Percentiles rank a stretch among this genome's conserved stretches.
These are phyloP conservation scores for Beauveria australis DNA, from an alignment of 2,329 filamentous ascomycete genomes.

Conservation along the genomic window DNA sequence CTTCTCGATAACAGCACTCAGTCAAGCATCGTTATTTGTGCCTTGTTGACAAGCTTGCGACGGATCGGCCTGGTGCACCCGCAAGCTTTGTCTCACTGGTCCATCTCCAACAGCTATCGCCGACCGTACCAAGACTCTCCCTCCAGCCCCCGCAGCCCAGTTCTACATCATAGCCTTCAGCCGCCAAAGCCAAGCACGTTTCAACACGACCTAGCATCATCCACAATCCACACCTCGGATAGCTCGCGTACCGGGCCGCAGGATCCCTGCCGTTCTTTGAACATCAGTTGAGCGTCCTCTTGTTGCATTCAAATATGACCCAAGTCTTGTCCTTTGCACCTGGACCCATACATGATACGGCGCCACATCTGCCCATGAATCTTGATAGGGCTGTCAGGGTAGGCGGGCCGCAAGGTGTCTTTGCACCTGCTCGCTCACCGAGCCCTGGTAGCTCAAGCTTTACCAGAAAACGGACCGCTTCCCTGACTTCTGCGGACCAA, in stretches of 20 bases:
- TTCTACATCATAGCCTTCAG: background rate
- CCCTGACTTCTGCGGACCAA: slow-evolving; percentile 37
- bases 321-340: slow-evolving; percentile 19
- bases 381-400: slow-evolving; percentile 15
- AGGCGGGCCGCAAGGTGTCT: slow-evolving; percentile 9
- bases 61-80: background rate
- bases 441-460: slow-evolving; percentile 10
- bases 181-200: background rate
- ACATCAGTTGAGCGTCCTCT: slow-evolving; percentile 1
- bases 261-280: background rate
- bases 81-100: slow-evolving; percentile 2
- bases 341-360: slow-evolving; percentile 18
- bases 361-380: slow-evolving; percentile 16
- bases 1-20: background rate
- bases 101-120: background rate
- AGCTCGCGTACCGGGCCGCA: background rate
- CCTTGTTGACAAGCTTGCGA: background rate
- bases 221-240: background rate
- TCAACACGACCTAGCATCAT: background rate
- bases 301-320: slow-evolving; percentile 16
- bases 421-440: slow-evolving; percentile 11
- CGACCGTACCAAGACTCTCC: background rate
- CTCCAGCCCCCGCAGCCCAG: background rate
- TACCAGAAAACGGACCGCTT: slow-evolving; percentile 36
- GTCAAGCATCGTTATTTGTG: background rate